phyloP scores from a whole-genome alignment of 2,329 filamentous ascomycete species.

The Stromatinia cepivora region DNA sequence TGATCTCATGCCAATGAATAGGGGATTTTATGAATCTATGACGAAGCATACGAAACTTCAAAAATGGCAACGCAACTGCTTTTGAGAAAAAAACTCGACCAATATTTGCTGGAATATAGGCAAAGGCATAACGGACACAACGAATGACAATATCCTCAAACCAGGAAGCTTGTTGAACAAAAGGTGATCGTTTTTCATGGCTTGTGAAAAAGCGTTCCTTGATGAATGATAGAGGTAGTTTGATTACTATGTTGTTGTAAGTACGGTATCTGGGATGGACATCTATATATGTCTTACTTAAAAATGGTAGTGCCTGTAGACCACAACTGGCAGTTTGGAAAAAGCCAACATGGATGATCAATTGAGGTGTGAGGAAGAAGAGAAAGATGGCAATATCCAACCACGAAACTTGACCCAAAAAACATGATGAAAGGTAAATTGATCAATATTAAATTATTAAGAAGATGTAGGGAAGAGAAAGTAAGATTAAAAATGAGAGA shows the following conservation, averaged over 20 bases:
- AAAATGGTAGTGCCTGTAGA: constrained; percentile 65
- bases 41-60: constrained; percentile 72
- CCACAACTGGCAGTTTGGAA: constrained; percentile 58
- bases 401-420: constrained; percentile 69
- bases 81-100: constrained; percentile 78
- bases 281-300: constrained; percentile 52
- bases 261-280: constrained; percentile 7
- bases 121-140: constrained; percentile 77
- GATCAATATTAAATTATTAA: background rate
- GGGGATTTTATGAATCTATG: constrained; percentile 66
- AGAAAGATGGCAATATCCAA: constrained; percentile 75
- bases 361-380: constrained; percentile 67
- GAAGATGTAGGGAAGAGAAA: background rate
- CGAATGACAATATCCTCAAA: constrained; percentile 79
- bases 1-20: constrained; percentile 62
- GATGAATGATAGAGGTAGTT: constrained; percentile 60
- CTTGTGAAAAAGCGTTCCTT: constrained; percentile 56
- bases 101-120: constrained; percentile 65
- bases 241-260: constrained; percentile 48
- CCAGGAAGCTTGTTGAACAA: constrained; percentile 66
- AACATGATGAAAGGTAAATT: constrained; percentile 56
- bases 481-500: background rate
- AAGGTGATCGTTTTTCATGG: constrained; percentile 53
- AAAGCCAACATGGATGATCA: constrained; percentile 67
- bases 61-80: constrained; percentile 69